Conservation (phyloP, 495 filamentous ascomycete species). For the Lepraria neglecta region DNA sequence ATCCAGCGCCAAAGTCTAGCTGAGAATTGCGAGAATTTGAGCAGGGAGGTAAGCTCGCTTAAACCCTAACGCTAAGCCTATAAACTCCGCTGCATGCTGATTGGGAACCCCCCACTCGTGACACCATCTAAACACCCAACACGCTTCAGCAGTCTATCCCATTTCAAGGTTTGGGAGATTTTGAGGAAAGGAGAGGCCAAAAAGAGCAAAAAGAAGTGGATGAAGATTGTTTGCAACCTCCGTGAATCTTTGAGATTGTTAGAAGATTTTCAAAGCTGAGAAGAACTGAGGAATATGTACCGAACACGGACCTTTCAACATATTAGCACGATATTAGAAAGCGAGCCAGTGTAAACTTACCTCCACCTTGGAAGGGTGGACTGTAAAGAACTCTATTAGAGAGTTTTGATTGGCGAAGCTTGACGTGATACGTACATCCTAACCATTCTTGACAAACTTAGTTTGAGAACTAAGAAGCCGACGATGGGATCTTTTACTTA, state of each 20-base stretch:
- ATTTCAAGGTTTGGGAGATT: not conserved
- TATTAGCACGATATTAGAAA: no score
- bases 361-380: constrained; percentile 21
- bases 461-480: not conserved
- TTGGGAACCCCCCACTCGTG: no score
- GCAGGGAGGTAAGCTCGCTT: not conserved
- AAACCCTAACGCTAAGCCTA: not conserved
- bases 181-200: not conserved
- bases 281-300: not conserved
- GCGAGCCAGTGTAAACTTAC: not conserved
- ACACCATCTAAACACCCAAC: no score
- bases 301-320: constrained; percentile 8
- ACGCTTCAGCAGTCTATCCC: not conserved
- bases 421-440: not conserved
- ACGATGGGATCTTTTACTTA: not conserved
- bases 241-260: constrained; percentile 2
- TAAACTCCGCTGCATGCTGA: no score
- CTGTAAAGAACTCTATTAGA: constrained; percentile 4
- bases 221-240: constrained; percentile 15
- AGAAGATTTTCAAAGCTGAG: no score
- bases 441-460: not conserved
- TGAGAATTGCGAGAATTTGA: not conserved
- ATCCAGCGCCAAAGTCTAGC: not conserved
- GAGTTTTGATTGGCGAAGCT: no score
- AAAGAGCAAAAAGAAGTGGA: not conserved